Base-by-base conservation (phyloP, 192 early-diverging fungal genomes). In the Allomyces macrogynus region DNA sequence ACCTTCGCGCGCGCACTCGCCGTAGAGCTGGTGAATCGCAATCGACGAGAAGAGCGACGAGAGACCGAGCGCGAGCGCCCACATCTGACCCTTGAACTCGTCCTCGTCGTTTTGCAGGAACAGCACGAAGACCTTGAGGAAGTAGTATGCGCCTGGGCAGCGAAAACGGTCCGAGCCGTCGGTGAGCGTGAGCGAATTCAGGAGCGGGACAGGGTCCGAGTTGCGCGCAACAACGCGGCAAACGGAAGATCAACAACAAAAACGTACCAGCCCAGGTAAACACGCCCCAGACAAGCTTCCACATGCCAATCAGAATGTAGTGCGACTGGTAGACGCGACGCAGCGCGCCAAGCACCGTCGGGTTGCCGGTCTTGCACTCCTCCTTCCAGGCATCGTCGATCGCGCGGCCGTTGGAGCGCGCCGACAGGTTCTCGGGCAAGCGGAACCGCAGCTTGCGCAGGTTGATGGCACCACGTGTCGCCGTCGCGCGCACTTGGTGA, bases 261-360 rank as follows among this genome's bases (percentile, higher is more conserved):
- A 78, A 88, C 4, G 75, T 57, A 14, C 84, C 78, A 11, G 84
- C 54, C 68, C 83, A 86, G 8, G 74, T 82, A 43, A 87, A 87
- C 11, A 71, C 44, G 24, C 73, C 77, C 81, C 83, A 88, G 12
- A 81, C 65, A 3, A 83, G 11, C 64, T 85, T 85, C 75, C 82
- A 87, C 44, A 86, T 65, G 8, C 78, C 81, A 0, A 87, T 65
- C 60, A 78, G 63, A 23, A 72, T 43, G 64, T 83, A 87, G 10
- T 69, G 69, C 10, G 60, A 63, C 14, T 80, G 81, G 73, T 86
- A 87, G 23, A 83, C 74, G 42, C 66, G 66, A 43, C 78, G 68
- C 27, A 87, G 75, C 25, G 85, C 79, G 49, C 20, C 20, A 16
- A 57, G 49, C 49, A 57, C 49, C 49, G 20, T n/a, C 49, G 49